Evolutionary conservation across 805 yeast genomes (phyloP).

Genomic region (Yamadazyma scolyti): DNA sequence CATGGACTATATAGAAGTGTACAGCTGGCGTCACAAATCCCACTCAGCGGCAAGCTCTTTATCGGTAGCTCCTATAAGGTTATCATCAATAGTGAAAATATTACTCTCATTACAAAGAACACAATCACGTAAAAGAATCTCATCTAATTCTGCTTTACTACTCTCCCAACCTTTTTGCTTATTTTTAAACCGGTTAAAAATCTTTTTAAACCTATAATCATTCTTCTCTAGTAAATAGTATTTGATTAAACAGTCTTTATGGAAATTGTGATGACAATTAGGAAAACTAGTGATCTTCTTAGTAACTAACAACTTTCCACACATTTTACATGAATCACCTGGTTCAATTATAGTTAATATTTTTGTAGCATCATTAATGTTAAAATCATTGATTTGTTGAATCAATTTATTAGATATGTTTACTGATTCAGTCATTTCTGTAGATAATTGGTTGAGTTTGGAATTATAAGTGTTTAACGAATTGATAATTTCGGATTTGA

Average conservation of each 20-base stretch:
- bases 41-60: slow-evolving; percentile 44
- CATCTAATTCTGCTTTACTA: slow-evolving; percentile 52
- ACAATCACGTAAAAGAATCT: slow-evolving; percentile 60
- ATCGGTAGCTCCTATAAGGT: slow-evolving; percentile 40
- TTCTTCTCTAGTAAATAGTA: slow-evolving; percentile 54
- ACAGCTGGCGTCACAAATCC: slow-evolving; percentile 34
- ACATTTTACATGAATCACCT: slow-evolving; percentile 75
- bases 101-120: slow-evolving; percentile 72
- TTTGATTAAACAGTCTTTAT: slow-evolving; percentile 79
- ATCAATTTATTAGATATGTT: slow-evolving; percentile 56
- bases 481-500: slow-evolving; percentile 77
- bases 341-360: slow-evolving; percentile 71
- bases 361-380: slow-evolving; percentile 25
- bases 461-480: slow-evolving; percentile 74
- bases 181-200: slow-evolving; percentile 55
- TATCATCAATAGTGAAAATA: slow-evolving; percentile 65
- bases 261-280: slow-evolving; percentile 81
- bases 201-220: slow-evolving; percentile 63
- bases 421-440: slow-evolving; percentile 75
- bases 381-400: slow-evolving; percentile 50
- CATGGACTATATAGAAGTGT: no score
- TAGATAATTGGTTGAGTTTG: slow-evolving; percentile 59
- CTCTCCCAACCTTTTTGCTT: slow-evolving; percentile 36
- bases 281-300: slow-evolving; percentile 81
- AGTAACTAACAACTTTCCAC: slow-evolving; percentile 65